These are phyloP conservation scores for Alternaria triticina DNA, from an alignment of 2,329 filamentous ascomycete species.

Conservation along the genomic window DNA sequence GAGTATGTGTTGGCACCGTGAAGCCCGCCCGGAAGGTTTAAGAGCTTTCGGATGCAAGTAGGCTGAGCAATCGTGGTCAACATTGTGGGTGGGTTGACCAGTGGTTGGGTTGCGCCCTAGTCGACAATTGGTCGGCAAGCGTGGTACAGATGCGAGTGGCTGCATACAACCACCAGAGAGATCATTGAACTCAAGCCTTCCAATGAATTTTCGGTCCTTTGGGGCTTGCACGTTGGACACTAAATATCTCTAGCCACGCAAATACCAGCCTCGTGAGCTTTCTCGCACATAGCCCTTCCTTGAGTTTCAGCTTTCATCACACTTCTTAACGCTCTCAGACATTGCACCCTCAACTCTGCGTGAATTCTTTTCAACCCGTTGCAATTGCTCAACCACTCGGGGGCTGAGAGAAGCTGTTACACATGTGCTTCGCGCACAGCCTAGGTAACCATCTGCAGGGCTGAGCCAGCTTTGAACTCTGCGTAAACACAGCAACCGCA, in stretches of 20 bases:
- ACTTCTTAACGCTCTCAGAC: background rate
- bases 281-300: background rate
- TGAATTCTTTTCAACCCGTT: background rate
- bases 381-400: background rate
- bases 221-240: background rate
- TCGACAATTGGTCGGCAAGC: conserved; percentile 2
- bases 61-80: background rate
- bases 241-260: background rate
- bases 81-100: background rate
- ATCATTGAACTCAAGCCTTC: background rate
- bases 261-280: background rate
- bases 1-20: conserved; percentile 48
- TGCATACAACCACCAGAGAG: background rate
- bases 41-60: background rate
- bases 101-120: background rate
- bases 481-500: background rate
- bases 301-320: background rate
- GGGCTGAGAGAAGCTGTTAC: background rate
- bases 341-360: background rate
- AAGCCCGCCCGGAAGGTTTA: conserved; percentile 29
- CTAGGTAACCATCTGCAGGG: background rate
- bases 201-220: background rate
- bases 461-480: background rate
- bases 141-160: background rate
- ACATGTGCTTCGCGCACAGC: background rate